These are phyloP conservation scores for Fraxinus xanthoxyloides DNA, from an alignment of 305 asterid genomes.

Conservation along the genomic window DNA sequence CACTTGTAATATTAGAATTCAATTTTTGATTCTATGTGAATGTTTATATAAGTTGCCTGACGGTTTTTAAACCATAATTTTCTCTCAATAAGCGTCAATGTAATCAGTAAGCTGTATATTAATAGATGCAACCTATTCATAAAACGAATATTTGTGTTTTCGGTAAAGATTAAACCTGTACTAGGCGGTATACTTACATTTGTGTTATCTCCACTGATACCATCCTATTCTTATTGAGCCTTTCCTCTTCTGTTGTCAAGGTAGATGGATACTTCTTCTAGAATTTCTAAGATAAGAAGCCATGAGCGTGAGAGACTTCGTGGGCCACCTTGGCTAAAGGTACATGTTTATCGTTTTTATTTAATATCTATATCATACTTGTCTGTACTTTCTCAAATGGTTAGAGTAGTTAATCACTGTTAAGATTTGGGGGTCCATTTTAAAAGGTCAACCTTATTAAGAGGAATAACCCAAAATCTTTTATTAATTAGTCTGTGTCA, in stretches of 20 bases:
- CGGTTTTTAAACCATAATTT: not conserved
- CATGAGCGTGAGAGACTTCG: constrained; percentile 92
- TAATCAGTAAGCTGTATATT: constrained; percentile 3
- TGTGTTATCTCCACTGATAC: constrained; percentile 7
- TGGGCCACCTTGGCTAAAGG: constrained; percentile 99
- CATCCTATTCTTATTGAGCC: constrained; percentile 25
- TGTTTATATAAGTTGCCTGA: constrained; percentile 11
- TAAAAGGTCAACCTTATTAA: too few species aligned
- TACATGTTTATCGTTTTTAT: constrained; percentile 25
- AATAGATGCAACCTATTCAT: not conserved
- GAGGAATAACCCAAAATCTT: too few species aligned
- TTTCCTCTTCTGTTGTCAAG: constrained; percentile 57
- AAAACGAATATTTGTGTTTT: constrained; percentile 11
- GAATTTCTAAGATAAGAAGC: constrained; percentile 86
- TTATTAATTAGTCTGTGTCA: too few species aligned
- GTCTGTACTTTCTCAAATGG: not conserved
- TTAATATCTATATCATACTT: constrained; percentile 8
- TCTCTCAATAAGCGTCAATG: not conserved
- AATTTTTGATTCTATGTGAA: not conserved
- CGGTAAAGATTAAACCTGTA: constrained; percentile 13
- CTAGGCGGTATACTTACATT: not conserved
- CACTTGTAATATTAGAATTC: not conserved
- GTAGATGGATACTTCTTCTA: constrained; percentile 97
- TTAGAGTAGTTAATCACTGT: constrained; percentile 12
- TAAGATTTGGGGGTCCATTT: too few species aligned